A percentile compares a stretch with the other conserved stretches of the same genome.
phyloP scores from a whole-genome alignment of 768 basidiomycete genomes.

The Terana coerulea region DNA sequence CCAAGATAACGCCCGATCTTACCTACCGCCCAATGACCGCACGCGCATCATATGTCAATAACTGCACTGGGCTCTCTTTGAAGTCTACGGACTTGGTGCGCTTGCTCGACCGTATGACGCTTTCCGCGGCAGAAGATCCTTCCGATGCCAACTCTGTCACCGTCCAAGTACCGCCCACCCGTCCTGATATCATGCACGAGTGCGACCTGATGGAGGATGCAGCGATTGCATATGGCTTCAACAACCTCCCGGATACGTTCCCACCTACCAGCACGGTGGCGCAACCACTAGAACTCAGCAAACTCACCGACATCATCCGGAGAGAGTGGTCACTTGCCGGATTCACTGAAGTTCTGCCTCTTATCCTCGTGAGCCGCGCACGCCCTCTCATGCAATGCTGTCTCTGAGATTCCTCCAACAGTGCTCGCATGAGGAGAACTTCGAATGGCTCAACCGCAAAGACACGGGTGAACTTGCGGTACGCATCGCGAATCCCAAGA shows the following conservation, averaged over 20 bases:
- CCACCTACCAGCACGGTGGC: slow-evolving; percentile 93
- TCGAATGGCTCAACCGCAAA: slow-evolving; percentile 82
- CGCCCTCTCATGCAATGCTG: background rate
- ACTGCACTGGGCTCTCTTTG: slow-evolving; percentile 85
- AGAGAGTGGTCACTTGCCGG: slow-evolving; percentile 92
- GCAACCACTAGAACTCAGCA: slow-evolving; percentile 86
- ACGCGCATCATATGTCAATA: slow-evolving; percentile 90
- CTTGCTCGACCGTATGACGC: slow-evolving; percentile 83
- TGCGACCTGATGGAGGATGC: slow-evolving; percentile 99
- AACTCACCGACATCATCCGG: slow-evolving; percentile 83
- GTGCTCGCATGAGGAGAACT: slow-evolving; percentile 99
- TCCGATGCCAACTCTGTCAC: slow-evolving; percentile 61
- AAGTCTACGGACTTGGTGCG: slow-evolving; percentile 58
- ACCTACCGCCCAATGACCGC: slow-evolving; percentile 67
- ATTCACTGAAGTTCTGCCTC: slow-evolving; percentile 92
- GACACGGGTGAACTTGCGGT: slow-evolving; percentile 83
- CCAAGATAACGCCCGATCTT: slow-evolving; percentile 77
- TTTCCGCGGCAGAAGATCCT: slow-evolving; percentile 50
- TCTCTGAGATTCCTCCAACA: slow-evolving; percentile 27
- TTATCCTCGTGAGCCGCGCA: slow-evolving; percentile 71
- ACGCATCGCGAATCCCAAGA: slow-evolving; percentile 95
- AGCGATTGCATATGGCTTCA: slow-evolving; percentile 97
- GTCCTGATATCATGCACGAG: slow-evolving; percentile 97
- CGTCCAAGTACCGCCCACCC: slow-evolving; percentile 86
- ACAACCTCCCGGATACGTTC: slow-evolving; percentile 90